A percentile compares a stretch with the other conserved stretches of the same genome.
Evolutionary conservation across 176 grass and related monocot genomes (phyloP).

Genomic region (Bonia amplexicaulis): DNA sequence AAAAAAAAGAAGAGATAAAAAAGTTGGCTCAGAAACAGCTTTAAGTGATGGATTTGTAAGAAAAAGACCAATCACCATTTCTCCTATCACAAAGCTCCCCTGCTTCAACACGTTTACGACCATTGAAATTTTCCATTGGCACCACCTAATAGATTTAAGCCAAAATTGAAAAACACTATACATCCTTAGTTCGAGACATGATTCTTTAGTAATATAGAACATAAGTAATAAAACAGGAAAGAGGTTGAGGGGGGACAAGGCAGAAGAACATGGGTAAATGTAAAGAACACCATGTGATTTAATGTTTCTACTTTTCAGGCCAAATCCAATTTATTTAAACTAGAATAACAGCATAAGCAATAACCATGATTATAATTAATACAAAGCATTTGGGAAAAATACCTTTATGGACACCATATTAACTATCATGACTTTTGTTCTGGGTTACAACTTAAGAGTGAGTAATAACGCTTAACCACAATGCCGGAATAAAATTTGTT

Average conservation of each 20-base stretch:
- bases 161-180: not conserved
- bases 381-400: not conserved
- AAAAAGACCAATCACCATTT: conserved; percentile 63
- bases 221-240: not conserved
- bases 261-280: not conserved
- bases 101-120: conserved; percentile 74
- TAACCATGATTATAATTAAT: not conserved
- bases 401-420: not conserved
- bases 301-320: not conserved
- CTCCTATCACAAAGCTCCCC: conserved; percentile 92
- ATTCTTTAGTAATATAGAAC: not conserved
- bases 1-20: conserved; percentile 8
- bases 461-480: not conserved
- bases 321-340: not conserved
- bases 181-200: not conserved
- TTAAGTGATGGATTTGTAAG: not conserved
- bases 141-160: conserved; percentile 56
- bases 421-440: not conserved
- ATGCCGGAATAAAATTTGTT: not conserved
- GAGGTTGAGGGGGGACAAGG: not conserved
- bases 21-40: not conserved
- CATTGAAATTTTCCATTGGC: conserved; percentile 98
- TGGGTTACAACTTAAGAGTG: not conserved
- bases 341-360: not conserved
- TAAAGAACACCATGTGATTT: not conserved